These are phyloP conservation scores for Wickerhamomyces bovis DNA, from an alignment of 805 yeast genomes.

Conservation along the genomic window DNA sequence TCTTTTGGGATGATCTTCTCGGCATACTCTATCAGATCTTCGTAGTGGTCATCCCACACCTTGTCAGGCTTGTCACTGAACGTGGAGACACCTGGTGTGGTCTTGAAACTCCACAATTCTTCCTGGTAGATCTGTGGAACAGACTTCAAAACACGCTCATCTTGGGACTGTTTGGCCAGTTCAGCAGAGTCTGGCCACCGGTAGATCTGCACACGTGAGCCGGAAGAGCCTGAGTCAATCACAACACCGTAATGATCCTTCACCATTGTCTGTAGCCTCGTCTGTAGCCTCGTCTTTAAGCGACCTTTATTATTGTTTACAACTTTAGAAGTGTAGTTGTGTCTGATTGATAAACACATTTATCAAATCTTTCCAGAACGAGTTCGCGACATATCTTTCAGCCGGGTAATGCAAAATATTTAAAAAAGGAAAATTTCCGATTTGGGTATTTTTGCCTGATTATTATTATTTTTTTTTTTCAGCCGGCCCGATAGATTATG, in stretches of 20 bases:
- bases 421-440: not conserved
- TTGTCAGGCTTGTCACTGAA: constrained; percentile 46
- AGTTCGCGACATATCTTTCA: no score
- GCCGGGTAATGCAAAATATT: no score
- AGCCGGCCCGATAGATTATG: not conserved
- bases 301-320: no score
- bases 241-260: constrained; percentile 68
- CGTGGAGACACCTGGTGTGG: constrained; percentile 79
- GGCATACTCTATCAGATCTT: constrained; percentile 62
- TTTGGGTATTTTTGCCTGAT: not conserved
- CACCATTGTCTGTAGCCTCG: no score
- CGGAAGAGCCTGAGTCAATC: constrained; percentile 93
- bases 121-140: constrained; percentile 66
- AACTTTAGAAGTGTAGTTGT: no score
- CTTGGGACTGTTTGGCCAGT: constrained; percentile 26
- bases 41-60: constrained; percentile 70
- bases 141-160: constrained; percentile 36
- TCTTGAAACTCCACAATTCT: constrained; percentile 63
- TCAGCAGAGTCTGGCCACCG: constrained; percentile 59
- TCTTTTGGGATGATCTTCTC: constrained; percentile 59
- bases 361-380: no score
- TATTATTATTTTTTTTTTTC: no score
- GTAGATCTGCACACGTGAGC: constrained; percentile 82
- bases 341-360: no score
- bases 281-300: no score